Evolutionary conservation across 1,139 yeast genomes (phyloP), one percentile per base, ranked within the genome.

Genomic region (Blastobotrys serpentis): DNA sequence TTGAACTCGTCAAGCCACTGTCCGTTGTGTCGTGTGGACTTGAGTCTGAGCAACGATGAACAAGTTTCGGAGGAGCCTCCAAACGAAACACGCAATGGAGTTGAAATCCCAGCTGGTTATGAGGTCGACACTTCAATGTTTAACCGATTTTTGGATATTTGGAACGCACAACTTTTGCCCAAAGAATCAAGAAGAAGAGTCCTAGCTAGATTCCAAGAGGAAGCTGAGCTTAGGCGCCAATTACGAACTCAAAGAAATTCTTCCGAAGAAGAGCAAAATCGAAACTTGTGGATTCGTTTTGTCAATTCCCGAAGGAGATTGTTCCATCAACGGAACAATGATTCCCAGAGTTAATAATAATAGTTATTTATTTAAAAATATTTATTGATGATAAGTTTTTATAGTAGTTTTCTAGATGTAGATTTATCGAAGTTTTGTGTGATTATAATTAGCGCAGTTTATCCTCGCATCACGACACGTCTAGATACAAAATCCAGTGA

Each of bases 21-120:
- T 63, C 95, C 95, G 6, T 78, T 84, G 73, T 86, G 95, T 67
- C 82, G 88, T 55, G 75, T 87, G 36, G 94, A 86, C 48, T 49
- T 69, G 43, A 56, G 58, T 29, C 45, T 63, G 17, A 52, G 54
- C 7, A 46, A 52, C 4, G 55, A 61, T 16, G 66, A 56, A 33
- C 60, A 53, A 3, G 56, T 62, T 6, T 53, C 61, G 1, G 59
- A 57, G n/a, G 51, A 39, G 2, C 63, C 60, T 1, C 65, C 64
- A 19, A 50, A 52, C 45, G 21, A 33, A 16, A 17, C 11, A 10
- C 17, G 11, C 21, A 16, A 16, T 16, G 51, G 44, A 22, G 46
- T 52, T 5, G 54, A 48, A 2, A 51, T 58, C 16, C 63, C 65
- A 2, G 60, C 58, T 3, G 61, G 63, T 1, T 60, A 59, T 37